Percentiles rank a stretch among this genome's conserved stretches.
These are phyloP conservation scores for Neostapfia colusana DNA, from an alignment of 176 grass and related monocot genomes.

Conservation along the genomic window DNA sequence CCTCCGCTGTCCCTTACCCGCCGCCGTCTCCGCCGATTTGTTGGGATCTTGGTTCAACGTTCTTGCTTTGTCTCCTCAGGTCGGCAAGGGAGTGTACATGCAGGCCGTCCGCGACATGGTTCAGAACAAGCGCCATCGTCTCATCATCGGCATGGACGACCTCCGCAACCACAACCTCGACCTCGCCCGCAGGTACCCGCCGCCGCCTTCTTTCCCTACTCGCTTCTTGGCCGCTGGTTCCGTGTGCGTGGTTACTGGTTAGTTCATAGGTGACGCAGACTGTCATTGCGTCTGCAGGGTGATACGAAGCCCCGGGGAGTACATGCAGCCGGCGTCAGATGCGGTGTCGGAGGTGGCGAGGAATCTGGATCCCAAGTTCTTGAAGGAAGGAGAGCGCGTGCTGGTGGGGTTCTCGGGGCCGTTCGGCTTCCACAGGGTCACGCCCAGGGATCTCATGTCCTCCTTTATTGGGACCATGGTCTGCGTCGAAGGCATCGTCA, in stretches of 20 bases:
- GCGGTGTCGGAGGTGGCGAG: slow-evolving; percentile 79
- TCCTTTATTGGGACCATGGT: slow-evolving; percentile 98
- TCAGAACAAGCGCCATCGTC: slow-evolving; percentile 68
- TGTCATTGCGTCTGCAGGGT: slow-evolving; percentile 47
- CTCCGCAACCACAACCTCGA: slow-evolving; percentile 90
- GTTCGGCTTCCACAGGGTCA: slow-evolving; percentile 94
- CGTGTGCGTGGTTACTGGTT: not conserved
- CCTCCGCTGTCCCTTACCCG: not conserved
- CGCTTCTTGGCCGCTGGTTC: not conserved
- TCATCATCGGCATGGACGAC: slow-evolving; percentile 92
- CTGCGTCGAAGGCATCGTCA: slow-evolving; percentile 96
- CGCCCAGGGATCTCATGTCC: slow-evolving; percentile 96
- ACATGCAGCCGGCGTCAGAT: slow-evolving; percentile 84
- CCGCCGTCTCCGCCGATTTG: not conserved
- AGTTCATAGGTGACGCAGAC: slow-evolving; percentile 3
- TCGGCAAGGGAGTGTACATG: slow-evolving; percentile 81
- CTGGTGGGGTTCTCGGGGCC: slow-evolving; percentile 88
- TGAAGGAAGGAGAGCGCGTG: slow-evolving; percentile 83
- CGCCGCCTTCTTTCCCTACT: not conserved
- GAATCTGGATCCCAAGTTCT: slow-evolving; percentile 72
- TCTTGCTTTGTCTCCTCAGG: slow-evolving; percentile 36
- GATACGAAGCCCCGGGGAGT: slow-evolving; percentile 80
- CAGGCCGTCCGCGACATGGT: slow-evolving; percentile 71
- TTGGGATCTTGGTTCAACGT: slow-evolving; percentile 23
- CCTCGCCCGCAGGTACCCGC: slow-evolving; percentile 74